Evolutionary conservation across 208 protist genomes (phyloP).

Genomic region (Trypanosoma theileri): DNA sequence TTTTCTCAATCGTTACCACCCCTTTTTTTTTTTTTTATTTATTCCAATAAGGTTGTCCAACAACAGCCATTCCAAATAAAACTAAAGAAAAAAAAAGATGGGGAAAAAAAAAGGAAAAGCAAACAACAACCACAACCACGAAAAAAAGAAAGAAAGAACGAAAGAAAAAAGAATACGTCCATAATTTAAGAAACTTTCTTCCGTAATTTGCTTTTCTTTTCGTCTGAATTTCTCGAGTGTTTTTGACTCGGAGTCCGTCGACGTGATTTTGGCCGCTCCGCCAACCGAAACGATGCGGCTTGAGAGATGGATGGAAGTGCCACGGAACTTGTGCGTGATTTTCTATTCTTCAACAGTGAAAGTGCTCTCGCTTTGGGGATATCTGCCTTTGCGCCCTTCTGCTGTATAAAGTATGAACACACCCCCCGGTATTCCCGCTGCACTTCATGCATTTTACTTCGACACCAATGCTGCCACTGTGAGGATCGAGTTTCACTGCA

Average conservation of each 20-base stretch:
- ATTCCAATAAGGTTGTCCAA: neutral
- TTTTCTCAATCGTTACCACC: conserved; percentile 1
- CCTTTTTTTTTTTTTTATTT: neutral
- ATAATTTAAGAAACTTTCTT: neutral
- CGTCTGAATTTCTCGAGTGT: neutral
- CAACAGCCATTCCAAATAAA: too few relatives aligned
- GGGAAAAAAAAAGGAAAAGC: neutral
- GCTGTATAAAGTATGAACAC: conserved; percentile 32
- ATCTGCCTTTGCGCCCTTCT: conserved; percentile 29
- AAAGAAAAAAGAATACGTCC: too few relatives aligned
- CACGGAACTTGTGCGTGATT: neutral
- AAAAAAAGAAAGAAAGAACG: too few relatives aligned
- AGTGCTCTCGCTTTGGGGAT: conserved; percentile 12
- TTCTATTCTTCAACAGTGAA: conserved; percentile 1
- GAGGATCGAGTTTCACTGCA: conserved; percentile 43
- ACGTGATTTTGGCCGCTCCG: neutral
- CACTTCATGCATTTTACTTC: conserved; percentile 31
- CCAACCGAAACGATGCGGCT: neutral
- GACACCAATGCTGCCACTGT: conserved; percentile 49
- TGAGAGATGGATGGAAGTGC: neutral
- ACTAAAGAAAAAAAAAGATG: too few relatives aligned
- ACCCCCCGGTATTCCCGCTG: conserved; percentile 35
- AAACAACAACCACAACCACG: neutral
- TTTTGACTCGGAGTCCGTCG: neutral
- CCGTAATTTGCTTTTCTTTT: conserved; percentile 5